phyloP scores from a whole-genome alignment of 2,329 filamentous ascomycete genomes.

The Pestalotiopsis sp. region DNA sequence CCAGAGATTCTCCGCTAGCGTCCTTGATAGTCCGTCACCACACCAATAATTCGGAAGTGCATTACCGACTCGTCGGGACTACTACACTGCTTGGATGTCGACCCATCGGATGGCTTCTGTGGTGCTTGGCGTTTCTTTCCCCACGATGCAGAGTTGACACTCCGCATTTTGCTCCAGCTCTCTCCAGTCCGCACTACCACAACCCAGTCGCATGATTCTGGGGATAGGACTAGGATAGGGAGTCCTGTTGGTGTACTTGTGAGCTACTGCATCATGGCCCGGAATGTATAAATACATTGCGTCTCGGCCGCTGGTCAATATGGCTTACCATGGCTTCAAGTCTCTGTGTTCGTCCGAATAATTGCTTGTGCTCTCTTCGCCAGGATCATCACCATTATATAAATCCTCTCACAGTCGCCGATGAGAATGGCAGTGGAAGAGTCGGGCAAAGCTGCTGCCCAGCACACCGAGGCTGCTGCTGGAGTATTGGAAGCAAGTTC shows the following conservation, averaged over 20 bases:
- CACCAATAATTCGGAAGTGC: neutral
- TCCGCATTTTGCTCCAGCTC: neutral
- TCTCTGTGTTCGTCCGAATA: neutral
- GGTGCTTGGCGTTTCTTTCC: neutral
- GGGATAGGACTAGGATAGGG: neutral
- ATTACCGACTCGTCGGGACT: neutral
- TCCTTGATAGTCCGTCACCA: neutral
- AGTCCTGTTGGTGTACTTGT: no score
- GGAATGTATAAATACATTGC: neutral
- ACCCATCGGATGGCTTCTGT: neutral
- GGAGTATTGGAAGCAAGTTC: neutral
- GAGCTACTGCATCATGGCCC: no score
- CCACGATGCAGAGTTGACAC: neutral
- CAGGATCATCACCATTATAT: neutral
- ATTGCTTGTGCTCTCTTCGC: neutral
- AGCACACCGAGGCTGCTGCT: neutral
- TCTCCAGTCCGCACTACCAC: neutral
- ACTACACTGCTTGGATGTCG: neutral
- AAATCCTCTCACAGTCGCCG: neutral
- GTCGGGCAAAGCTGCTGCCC: neutral
- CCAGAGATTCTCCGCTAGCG: constrained; percentile 3
- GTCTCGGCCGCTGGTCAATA: neutral
- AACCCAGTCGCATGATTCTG: neutral
- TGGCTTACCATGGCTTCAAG: neutral
- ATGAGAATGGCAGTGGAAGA: neutral